phyloP scores from a whole-genome alignment of 2,329 filamentous ascomycete genomes.

The Botrytis sinoallii region DNA sequence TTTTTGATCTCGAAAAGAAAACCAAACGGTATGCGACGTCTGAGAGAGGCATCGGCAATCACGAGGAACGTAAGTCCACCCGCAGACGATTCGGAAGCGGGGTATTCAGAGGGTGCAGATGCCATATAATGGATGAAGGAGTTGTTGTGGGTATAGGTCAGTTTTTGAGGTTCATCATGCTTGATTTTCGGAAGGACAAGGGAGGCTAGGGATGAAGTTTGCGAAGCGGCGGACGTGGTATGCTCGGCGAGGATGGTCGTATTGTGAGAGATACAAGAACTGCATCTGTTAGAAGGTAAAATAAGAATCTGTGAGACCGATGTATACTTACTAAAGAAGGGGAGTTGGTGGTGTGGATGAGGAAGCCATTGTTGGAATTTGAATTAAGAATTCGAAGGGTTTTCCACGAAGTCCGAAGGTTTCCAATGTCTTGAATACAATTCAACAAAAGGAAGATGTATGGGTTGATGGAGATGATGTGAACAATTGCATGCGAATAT shows the following conservation, averaged over 20 bases:
- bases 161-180: constrained; percentile 76
- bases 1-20: constrained; percentile 89
- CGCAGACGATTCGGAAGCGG: constrained; percentile 53
- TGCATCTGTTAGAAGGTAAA: constrained; percentile 40
- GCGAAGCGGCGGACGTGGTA: constrained; percentile 77
- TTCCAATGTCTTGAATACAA: neutral
- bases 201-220: constrained; percentile 83
- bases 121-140: constrained; percentile 96
- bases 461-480: neutral
- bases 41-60: constrained; percentile 75
- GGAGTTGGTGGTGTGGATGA: constrained; percentile 66
- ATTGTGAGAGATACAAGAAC: constrained; percentile 90
- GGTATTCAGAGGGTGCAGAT: constrained; percentile 69
- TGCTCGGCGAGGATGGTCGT: constrained; percentile 92
- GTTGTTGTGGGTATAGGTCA: constrained; percentile 88
- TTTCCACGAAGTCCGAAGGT: neutral
- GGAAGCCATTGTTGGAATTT: constrained; percentile 57
- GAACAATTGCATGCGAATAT: neutral
- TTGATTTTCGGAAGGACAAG: constrained; percentile 93
- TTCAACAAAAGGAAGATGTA: neutral
- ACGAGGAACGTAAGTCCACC: constrained; percentile 90
- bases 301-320: neutral
- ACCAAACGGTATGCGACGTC: constrained; percentile 86
- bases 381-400: neutral
- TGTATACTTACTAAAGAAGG: constrained; percentile 63